Evolutionary conservation across 2,329 filamentous ascomycete species (phyloP).

Genomic region (Ambrosiella xylebori): DNA sequence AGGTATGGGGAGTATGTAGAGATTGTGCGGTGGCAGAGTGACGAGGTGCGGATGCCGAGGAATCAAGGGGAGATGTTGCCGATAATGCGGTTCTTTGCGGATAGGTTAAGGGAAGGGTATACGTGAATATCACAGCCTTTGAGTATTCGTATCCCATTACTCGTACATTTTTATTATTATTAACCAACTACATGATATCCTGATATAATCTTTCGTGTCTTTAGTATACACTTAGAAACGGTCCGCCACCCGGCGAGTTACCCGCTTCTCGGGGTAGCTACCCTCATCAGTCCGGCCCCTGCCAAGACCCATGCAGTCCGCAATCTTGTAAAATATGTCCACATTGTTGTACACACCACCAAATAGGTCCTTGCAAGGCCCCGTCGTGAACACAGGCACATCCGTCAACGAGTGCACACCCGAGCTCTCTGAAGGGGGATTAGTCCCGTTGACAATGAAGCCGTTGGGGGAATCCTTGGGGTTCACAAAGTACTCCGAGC

Average conservation of each 20-base stretch:
- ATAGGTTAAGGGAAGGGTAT: slow-evolving; percentile 29
- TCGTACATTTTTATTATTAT: neutral
- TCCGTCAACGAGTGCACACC: slow-evolving; percentile 66
- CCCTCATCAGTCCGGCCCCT: slow-evolving; percentile 12
- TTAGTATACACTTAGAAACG: slow-evolving; percentile 7
- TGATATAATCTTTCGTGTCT: neutral
- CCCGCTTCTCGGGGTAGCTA: slow-evolving; percentile 1
- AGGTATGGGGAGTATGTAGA: slow-evolving; percentile 47
- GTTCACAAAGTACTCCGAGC: slow-evolving; percentile 47
- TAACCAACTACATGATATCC: neutral
- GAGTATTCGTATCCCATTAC: neutral
- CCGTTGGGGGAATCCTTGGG: slow-evolving; percentile 48
- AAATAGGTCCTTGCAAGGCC: slow-evolving; percentile 63
- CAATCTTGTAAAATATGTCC: slow-evolving; percentile 60
- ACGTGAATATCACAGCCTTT: neutral
- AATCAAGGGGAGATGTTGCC: slow-evolving; percentile 74
- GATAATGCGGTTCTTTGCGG: slow-evolving; percentile 69
- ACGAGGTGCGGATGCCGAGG: slow-evolving; percentile 66
- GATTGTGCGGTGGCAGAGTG: slow-evolving; percentile 50
- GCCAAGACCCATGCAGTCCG: slow-evolving; percentile 44
- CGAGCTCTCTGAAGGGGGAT: slow-evolving; percentile 43
- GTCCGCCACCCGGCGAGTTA: slow-evolving; percentile 8
- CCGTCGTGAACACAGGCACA: slow-evolving; percentile 60
- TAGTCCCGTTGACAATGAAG: slow-evolving; percentile 58
- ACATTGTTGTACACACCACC: slow-evolving; percentile 54